phyloP scores from a whole-genome alignment of 2,329 filamentous ascomycete species.

The Alternaria consortialis region DNA sequence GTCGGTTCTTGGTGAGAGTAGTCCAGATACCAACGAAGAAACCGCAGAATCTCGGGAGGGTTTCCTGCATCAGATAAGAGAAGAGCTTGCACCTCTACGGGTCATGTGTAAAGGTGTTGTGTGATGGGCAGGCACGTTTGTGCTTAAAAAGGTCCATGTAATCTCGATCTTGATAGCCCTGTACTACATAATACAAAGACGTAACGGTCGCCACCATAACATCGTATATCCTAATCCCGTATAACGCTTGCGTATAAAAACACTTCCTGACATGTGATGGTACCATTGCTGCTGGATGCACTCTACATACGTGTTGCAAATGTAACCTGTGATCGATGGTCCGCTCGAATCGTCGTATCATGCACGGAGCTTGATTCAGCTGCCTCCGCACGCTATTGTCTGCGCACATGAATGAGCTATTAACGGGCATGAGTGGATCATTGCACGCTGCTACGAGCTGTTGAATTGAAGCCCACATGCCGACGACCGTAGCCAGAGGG shows the following conservation, averaged over 20 bases:
- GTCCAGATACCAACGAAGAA: not conserved
- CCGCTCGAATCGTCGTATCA: not conserved
- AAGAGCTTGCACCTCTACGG: not conserved
- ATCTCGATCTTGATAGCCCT: no score
- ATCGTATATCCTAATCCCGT: no score
- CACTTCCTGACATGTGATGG: no score
- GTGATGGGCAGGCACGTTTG: not conserved
- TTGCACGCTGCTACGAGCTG: conserved; percentile 10
- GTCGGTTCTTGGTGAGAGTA: not conserved
- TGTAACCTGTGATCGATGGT: no score
- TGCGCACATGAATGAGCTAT: conserved; percentile 11
- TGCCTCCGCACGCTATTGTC: conserved; percentile 11
- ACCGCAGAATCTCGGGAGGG: not conserved
- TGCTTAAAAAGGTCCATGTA: no score
- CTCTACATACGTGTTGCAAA: no score
- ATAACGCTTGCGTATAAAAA: no score
- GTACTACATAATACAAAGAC: no score
- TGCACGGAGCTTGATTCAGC: not conserved
- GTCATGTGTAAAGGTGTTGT: not conserved
- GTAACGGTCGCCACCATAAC: no score
- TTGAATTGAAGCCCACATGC: conserved; percentile 8
- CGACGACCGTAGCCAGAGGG: conserved; percentile 11
- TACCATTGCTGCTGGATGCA: no score
- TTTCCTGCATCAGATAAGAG: not conserved
- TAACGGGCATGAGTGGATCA: conserved; percentile 2